Evolutionary conservation across 2,329 filamentous ascomycete genomes (phyloP).

Genomic region (Ampelomyces quisqualis): DNA sequence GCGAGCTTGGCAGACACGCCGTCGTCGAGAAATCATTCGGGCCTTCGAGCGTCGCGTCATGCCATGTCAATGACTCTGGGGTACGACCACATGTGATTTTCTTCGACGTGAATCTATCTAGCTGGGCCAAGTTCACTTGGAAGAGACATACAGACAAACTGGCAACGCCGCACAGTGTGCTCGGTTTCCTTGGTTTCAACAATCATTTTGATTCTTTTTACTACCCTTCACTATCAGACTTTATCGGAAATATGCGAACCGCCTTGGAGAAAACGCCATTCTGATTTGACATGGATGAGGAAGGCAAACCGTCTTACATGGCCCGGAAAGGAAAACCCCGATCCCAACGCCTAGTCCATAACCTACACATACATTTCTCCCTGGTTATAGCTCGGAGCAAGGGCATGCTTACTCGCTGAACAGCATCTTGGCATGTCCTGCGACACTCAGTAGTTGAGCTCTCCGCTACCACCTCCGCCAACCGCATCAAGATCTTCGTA

Average conservation of each 20-base stretch:
- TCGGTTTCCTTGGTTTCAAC: too few species aligned
- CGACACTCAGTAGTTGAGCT: constrained; percentile 75
- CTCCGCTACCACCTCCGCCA: constrained; percentile 63
- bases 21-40: too few species aligned
- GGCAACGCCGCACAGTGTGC: too few species aligned
- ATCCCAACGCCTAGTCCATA: constrained; percentile 19
- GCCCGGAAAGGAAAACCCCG: constrained; percentile 9
- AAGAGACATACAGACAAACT: too few species aligned
- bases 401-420: background rate
- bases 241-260: constrained; percentile 1
- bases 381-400: constrained; percentile 1
- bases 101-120: too few species aligned
- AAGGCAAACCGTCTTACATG: constrained; percentile 14
- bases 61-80: too few species aligned
- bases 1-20: constrained; percentile 12
- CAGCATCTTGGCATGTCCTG: background rate
- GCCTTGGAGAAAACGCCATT: constrained; percentile 12
- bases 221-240: too few species aligned
- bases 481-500: constrained; percentile 96
- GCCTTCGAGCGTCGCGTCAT: too few species aligned
- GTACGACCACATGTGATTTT: too few species aligned
- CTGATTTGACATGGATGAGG: constrained; percentile 5
- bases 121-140: too few species aligned
- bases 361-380: constrained; percentile 10
- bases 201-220: too few species aligned